Percentiles rank a stretch among this genome's conserved stretches.
These are phyloP conservation scores for Poa annua DNA, from an alignment of 176 grass and related monocot species.

Conservation along the genomic window DNA sequence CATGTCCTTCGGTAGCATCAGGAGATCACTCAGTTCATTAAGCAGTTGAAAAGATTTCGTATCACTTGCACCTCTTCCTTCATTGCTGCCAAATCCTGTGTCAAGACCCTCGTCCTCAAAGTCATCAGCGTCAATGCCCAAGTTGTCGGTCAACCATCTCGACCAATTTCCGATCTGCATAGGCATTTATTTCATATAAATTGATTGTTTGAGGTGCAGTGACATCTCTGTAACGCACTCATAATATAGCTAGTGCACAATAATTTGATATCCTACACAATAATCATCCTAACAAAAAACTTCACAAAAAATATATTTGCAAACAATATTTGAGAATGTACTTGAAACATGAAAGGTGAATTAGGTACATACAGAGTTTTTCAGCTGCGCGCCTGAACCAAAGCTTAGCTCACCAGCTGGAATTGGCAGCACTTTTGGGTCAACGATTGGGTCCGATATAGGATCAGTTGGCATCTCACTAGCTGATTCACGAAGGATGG, in stretches of 20 bases:
- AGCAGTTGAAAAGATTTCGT: slow-evolving; percentile 69
- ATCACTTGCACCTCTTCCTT: slow-evolving; percentile 34
- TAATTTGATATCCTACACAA: slow-evolving; percentile 31
- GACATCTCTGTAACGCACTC: not conserved
- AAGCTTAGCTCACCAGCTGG: slow-evolving; percentile 92
- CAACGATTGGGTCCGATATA: slow-evolving; percentile 88
- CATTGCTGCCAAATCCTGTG: slow-evolving; percentile 37
- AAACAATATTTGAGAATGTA: slow-evolving; percentile 24
- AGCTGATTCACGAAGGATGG: slow-evolving; percentile 91
- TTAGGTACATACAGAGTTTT: slow-evolving; percentile 76
- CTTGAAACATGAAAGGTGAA: slow-evolving; percentile 34
- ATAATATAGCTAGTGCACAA: slow-evolving; percentile 32
- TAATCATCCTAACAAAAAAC: not conserved
- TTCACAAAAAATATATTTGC: slow-evolving; percentile 8
- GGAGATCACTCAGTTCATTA: slow-evolving; percentile 90
- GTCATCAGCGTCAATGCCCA: slow-evolving; percentile 66
- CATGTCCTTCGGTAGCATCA: slow-evolving; percentile 99
- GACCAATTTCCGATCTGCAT: slow-evolving; percentile 97
- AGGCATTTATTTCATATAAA: slow-evolving; percentile 45
- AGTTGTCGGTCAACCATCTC: slow-evolving; percentile 77
- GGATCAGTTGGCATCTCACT: slow-evolving; percentile 88
- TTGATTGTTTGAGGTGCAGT: slow-evolving; percentile 29
- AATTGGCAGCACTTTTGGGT: slow-evolving; percentile 91
- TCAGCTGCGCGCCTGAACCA: slow-evolving; percentile 90
- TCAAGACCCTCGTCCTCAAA: slow-evolving; percentile 30